Base-by-base conservation (phyloP, 208 protist species). In the Acanthamoeba lugdunensis region DNA sequence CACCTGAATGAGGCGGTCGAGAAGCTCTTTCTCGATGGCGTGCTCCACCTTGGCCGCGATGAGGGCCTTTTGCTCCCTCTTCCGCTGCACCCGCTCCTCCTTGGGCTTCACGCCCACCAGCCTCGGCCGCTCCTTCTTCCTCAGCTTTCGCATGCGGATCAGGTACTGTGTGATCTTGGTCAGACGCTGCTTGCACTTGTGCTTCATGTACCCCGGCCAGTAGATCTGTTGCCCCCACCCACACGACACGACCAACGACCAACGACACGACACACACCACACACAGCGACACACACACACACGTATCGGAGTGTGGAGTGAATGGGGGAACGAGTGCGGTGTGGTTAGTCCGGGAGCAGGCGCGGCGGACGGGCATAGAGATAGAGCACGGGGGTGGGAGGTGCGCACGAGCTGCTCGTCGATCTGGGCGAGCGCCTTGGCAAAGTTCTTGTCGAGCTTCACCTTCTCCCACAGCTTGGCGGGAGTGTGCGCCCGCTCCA, bases 391-490 rank as follows among this genome's bases (percentile, higher is more conserved):
- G 58, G 13, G 2, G 58, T 0, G 23, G 18, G 13, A 48, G 30
- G 71, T 48, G 30, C 71, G 37, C 41, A 81, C 71, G 67, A 99
- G 96, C 82, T 99, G 96, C 63, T 98, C 95, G 95, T 99, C 98
- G 45, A 99, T 99, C 95, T 98, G 97, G 30, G 65, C 56, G 41
- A 97, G 90, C 2, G 94, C 94, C 33, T 97, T 84, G 61, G 92
- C 81, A 54, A 99, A 99, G 95, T 98, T 99, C 84, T 97, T 96
- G 71, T 98, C 97, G 21, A 99, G 97, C 95, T 98, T 97, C 11
- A 99, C 97, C 95, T 98, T 98, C 96, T 99, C 98, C 99, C 99
- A 99, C 94, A 99, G 95, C 9, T 99, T 98, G 3, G 97, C 96
- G 18, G 99, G 99, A 61, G 98, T 97, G 96, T 99, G 99, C 14